phyloP scores from a whole-genome alignment of 164 flowering plant species.

The Kingdonia uniflora region DNA sequence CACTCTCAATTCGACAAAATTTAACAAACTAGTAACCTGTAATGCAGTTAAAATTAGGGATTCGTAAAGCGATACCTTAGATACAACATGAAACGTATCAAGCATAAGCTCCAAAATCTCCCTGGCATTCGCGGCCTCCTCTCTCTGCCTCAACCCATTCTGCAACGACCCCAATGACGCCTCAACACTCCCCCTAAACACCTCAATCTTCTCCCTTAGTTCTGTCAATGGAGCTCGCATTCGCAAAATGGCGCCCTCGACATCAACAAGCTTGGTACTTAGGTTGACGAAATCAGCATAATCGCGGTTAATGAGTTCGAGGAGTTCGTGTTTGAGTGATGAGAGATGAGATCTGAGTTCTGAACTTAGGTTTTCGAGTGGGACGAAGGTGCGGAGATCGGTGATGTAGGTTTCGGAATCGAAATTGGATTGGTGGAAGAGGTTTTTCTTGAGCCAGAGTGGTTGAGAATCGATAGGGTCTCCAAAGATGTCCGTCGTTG shows the following conservation, averaged over 20 bases:
- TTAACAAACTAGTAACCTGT: too few relatives aligned
- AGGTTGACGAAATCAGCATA: conserved; percentile 86
- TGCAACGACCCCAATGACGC: conserved; percentile 24
- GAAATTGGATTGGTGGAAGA: conserved; percentile 57
- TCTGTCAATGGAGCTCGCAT: conserved; percentile 92
- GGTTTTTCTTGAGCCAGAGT: conserved; percentile 65
- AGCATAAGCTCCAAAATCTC: conserved; percentile 79
- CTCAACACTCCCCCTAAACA: conserved; percentile 20
- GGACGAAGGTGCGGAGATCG: conserved; percentile 92
- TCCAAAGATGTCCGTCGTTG: conserved; percentile 59
- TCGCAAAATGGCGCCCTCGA: conserved; percentile 63
- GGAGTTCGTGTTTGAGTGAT: conserved; percentile 72
- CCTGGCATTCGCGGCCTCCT: conserved; percentile 64
- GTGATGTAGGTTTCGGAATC: conserved; percentile 77
- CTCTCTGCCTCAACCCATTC: conserved; percentile 58
- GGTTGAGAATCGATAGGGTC: conserved; percentile 76
- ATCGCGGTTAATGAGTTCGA: conserved; percentile 90
- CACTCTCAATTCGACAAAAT: too few relatives aligned
- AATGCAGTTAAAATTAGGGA: background rate
- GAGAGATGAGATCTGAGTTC: conserved; percentile 74
- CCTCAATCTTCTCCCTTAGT: conserved; percentile 62
- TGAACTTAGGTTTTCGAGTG: conserved; percentile 82
- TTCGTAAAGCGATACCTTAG: conserved; percentile 45
- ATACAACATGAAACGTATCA: conserved; percentile 87
- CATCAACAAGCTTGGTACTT: conserved; percentile 90